Evolutionary conservation across 495 filamentous ascomycete genomes (phyloP), one percentile per base, ranked within the genome.

Genomic region (Daldinia childiae): DNA sequence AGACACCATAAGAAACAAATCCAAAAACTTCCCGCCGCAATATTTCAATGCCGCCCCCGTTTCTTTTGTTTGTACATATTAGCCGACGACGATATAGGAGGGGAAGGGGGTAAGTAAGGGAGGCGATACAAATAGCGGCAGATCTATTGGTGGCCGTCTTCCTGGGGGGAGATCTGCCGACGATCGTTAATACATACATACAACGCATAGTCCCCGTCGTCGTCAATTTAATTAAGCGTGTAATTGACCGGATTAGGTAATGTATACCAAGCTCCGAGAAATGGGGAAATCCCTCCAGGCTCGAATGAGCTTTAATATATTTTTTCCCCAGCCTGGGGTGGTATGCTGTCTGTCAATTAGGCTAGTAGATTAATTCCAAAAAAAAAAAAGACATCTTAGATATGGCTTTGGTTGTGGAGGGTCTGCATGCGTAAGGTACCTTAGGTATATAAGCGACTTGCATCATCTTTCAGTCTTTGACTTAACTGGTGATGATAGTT

Each of bases 151-250:
- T 69, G 38, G 55, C 56, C 60, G 39, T 65, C 12, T 64, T 64
- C 65, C 30, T 65, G n/a, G 9, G 9, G 9, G 55, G 70, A 60
- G 45, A 79, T 79, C 77, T 79, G 76, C 77, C 77, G 77, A 72
- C 68, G 27, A 68, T 68, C 69, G 62, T 39, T 24, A 38, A 58
- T 50, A n/a, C n/a, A n/a, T n/a, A n/a, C n/a, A n/a, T n/a, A 62
- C 66, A 52, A 71, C 45, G 59, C 54, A 68, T 21, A 43, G 64
- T 15, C 58, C 26, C 62, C 30, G 51, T 51, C 54, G 57, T 51
- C 41, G 55, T 60, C 58, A 71, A 72, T 69, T 69, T 71, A 71
- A 66, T 69, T 45, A 61, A 56, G n/a, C 30, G 63, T 32, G 54
- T 38, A 43, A 43, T 56, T 68, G 43, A 62, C 58, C 58, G 43